Base-by-base conservation (phyloP, 2,329 filamentous ascomycete species). In the Diaporthe citriasiana region DNA sequence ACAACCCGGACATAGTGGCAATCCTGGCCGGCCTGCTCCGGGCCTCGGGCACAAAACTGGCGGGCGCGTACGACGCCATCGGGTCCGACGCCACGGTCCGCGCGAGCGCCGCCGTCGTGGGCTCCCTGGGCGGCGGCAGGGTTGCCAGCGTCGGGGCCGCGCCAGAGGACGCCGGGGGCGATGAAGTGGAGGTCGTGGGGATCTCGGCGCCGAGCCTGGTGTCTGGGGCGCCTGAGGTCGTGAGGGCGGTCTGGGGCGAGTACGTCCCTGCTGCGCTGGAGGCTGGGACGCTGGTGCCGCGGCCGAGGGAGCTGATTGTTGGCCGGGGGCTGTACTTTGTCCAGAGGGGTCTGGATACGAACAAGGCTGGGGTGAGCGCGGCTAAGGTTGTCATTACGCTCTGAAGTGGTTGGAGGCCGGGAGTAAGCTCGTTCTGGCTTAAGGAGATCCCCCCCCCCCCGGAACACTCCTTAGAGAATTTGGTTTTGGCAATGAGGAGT, bases 321-420 rank as follows among this genome's bases (percentile, higher is more conserved):
- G 81, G 81, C 1, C 70, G 75, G 17, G 80, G 81, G 0, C 57
- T 83, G 10, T 79, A 81, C 35, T 66, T 74, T n/a, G 72, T 83
- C 3, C 81, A 82, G 73, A 71, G 71, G 6, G 81, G 78, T 0
- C 57, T 82, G 15, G 80, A 82, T 60, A 76, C 76, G 57, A 79
- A 77, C 2, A 79, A 78, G 40, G 77, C 78, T 15, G 80, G 80
- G 6, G 80, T 85, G 4, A 84, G 83, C 70, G 83, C 80, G 5
- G 79, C 81, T 50, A 85, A 85, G 75, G 70, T 85, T 40, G 82
- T 85, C 5, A 78, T 85, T 57, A 55, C 71, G 10, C 33, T 74
- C 19, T 74, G 60, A 73, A 38, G 22, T 8, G 12, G 12, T 17
- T 27, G 6, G 6, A 33, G 6, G 57, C 22, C 38, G 19, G 47